Percentiles rank a stretch among this genome's conserved stretches.
phyloP scores from a whole-genome alignment of 495 filamentous ascomycete genomes.

The Extremus antarcticus region DNA sequence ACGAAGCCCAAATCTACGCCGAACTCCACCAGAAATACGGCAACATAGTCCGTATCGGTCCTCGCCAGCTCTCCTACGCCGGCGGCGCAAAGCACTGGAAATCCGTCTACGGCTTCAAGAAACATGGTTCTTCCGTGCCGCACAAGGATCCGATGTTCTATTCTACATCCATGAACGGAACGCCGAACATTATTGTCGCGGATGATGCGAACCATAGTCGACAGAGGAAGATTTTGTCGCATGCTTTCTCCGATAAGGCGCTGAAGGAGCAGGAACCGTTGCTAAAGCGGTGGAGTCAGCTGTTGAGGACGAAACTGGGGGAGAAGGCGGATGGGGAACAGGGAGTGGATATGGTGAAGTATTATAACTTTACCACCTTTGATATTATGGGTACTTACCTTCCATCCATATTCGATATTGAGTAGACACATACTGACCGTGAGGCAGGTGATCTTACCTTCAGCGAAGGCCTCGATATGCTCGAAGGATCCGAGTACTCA shows the following conservation, averaged over 20 bases:
- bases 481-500: constrained; percentile 4
- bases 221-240: constrained; percentile 14
- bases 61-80: constrained; percentile 16
- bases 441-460: constrained; percentile 13
- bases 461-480: constrained; percentile 8
- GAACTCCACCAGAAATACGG: constrained; percentile 19
- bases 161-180: neutral
- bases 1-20: neutral
- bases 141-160: constrained; percentile 15
- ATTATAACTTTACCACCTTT: constrained; percentile 14
- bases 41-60: constrained; percentile 13
- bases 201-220: constrained; percentile 16
- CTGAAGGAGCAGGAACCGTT: constrained; percentile 19
- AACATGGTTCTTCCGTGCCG: constrained; percentile 5
- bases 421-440: neutral
- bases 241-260: constrained; percentile 15
- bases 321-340: neutral
- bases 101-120: constrained; percentile 18
- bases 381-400: constrained; percentile 15
- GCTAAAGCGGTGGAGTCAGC: constrained; percentile 7
- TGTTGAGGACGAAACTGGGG: constrained; percentile 9
- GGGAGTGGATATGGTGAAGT: constrained; percentile 10
- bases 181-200: constrained; percentile 10
- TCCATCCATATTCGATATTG: constrained; percentile 1
- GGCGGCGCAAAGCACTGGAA: constrained; percentile 8